Percentiles rank a stretch among this genome's conserved stretches.
Conservation (phyloP, 1,284 basidiomycete genomes). For the Sporisorium scitamineum region DNA sequence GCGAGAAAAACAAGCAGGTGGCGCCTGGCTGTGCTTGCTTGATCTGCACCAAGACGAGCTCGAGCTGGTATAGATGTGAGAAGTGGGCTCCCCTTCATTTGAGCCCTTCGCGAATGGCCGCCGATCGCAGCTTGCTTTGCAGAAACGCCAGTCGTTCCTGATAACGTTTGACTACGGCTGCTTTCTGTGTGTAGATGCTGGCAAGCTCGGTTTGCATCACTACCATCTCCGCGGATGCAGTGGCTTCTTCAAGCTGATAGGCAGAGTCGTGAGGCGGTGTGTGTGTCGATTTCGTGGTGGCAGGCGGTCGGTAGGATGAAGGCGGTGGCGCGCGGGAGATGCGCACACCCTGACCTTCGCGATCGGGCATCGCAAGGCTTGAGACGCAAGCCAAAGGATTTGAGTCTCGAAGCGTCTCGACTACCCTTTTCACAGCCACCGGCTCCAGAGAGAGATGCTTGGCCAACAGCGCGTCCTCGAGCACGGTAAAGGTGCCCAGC, state of each 20-base stretch:
- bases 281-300: neutral
- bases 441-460: conserved; percentile 29
- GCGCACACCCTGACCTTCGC: neutral
- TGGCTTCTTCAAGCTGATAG: neutral
- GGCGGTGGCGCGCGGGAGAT: conserved; percentile 15
- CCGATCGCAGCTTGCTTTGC: conserved; percentile 54
- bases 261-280: neutral
- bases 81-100: conserved; percentile 12
- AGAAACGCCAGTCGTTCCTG: conserved; percentile 53
- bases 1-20: neutral
- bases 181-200: conserved; percentile 34
- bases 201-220: conserved; percentile 39
- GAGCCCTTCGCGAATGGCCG: conserved; percentile 56
- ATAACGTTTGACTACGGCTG: conserved; percentile 51
- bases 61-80: neutral
- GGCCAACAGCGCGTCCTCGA: conserved; percentile 47
- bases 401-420: conserved; percentile 13
- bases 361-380: neutral
- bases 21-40: neutral
- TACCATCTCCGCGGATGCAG: conserved; percentile 6
- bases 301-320: conserved; percentile 26
- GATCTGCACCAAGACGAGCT: too few relatives aligned
- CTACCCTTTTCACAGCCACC: conserved; percentile 2
- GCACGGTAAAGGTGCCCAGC: conserved; percentile 43
- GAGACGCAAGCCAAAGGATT: conserved; percentile 16